Conservation (phyloP, 2,329 filamentous ascomycete genomes). For the Ceratocystis eucalypticola region DNA sequence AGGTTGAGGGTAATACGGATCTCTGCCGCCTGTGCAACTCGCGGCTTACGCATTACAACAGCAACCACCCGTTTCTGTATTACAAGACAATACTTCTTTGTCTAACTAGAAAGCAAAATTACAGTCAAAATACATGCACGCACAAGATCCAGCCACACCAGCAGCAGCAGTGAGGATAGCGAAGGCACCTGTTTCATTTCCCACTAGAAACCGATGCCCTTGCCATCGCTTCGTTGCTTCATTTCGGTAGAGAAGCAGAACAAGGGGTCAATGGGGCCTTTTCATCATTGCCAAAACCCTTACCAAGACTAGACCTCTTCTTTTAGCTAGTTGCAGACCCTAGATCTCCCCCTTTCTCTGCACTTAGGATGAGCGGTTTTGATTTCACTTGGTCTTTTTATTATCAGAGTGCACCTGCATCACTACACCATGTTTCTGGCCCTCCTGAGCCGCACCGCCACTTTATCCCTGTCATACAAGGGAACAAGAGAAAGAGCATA, state of each 20-base stretch:
- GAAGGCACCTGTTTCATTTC: not conserved
- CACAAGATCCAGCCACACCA: not conserved
- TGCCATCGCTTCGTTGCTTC: not conserved
- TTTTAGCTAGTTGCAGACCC: not conserved
- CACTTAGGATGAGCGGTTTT: not conserved
- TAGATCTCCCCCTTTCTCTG: not conserved
- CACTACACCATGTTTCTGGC: not conserved
- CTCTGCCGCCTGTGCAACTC: not conserved
- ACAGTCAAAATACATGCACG: not conserved
- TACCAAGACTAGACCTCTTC: not conserved
- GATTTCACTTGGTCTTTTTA: not conserved
- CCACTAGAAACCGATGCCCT: not conserved
- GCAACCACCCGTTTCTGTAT: not conserved
- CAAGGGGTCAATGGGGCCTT: slow-evolving; percentile 1
- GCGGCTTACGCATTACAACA: not conserved
- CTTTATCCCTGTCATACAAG: not conserved
- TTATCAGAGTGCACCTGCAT: not conserved
- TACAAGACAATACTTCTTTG: not conserved
- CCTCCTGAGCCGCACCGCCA: slow-evolving; percentile 2
- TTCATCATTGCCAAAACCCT: not conserved
- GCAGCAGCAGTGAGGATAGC: not conserved
- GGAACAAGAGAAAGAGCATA: not conserved
- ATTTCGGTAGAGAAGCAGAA: slow-evolving; percentile 13
- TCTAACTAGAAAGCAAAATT: not conserved
- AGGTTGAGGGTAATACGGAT: not conserved